phyloP scores from a whole-genome alignment of 345 rosid species.

The Populus nigra region DNA sequence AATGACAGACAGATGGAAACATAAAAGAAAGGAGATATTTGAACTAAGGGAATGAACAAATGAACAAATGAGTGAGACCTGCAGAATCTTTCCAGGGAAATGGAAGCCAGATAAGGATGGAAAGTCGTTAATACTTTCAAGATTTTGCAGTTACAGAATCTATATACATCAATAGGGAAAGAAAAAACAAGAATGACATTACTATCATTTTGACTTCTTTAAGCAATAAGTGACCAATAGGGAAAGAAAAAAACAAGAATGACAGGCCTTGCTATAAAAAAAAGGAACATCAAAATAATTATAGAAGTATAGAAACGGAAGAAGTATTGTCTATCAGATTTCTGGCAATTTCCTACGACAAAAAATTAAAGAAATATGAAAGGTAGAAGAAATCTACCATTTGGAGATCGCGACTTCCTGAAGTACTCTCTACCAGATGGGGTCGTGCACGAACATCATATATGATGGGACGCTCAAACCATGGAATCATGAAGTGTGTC shows the following conservation, averaged over 20 bases:
- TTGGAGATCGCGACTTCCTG: slow-evolving; percentile 97
- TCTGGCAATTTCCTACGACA: neutral
- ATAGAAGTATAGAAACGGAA: neutral
- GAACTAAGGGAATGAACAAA: neutral
- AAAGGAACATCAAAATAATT: neutral
- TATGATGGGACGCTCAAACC: slow-evolving; percentile 89
- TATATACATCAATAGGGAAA: neutral
- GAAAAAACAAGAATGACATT: neutral
- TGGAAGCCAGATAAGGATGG: neutral
- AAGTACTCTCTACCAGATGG: slow-evolving; percentile 79
- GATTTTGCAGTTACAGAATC: neutral
- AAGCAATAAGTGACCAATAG: neutral
- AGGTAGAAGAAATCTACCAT: slow-evolving; percentile 44
- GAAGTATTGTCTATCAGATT: neutral
- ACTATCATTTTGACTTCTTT: neutral
- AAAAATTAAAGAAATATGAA: neutral
- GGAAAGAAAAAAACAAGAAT: neutral
- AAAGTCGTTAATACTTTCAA: neutral
- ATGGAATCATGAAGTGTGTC: slow-evolving; percentile 83
- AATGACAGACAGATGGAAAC: no score
- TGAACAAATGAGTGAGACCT: neutral
- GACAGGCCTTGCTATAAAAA: neutral
- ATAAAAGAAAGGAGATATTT: no score
- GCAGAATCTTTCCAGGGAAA: no score
- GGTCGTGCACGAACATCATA: slow-evolving; percentile 96